Conservation (phyloP, 139 green algal genomes). For the Penium margaritaceum region DNA sequence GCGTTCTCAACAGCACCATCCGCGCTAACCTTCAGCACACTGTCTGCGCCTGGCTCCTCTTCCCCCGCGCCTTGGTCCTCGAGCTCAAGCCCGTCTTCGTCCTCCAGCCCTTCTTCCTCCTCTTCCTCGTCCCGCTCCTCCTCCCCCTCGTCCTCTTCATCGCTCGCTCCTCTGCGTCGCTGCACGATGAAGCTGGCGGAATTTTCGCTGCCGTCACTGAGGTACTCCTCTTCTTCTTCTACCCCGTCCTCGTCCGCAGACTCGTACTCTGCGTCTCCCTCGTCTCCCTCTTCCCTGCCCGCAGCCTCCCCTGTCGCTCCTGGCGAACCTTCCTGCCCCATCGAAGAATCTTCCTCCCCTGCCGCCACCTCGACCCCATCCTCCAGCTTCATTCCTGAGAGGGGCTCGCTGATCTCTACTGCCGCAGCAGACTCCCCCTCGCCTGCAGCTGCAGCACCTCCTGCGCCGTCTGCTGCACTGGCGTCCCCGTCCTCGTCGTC, state of each 20-base stretch:
- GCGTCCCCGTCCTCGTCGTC: too few species aligned
- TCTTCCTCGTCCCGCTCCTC: conserved; percentile 7
- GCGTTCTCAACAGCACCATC: background rate
- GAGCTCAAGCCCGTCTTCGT: background rate
- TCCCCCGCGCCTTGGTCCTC: background rate
- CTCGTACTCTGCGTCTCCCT: too few species aligned
- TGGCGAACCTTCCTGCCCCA: too few species aligned
- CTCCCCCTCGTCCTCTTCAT: conserved; percentile 13
- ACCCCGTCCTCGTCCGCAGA: conserved; percentile 5
- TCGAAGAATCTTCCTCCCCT: too few species aligned
- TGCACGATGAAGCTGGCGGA: background rate
- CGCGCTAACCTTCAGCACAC: conserved; percentile 1
- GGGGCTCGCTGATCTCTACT: too few species aligned
- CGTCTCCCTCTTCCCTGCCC: too few species aligned
- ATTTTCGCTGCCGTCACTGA: background rate
- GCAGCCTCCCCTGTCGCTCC: too few species aligned
- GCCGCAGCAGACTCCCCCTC: too few species aligned
- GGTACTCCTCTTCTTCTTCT: conserved; percentile 19
- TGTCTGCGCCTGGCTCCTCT: conserved; percentile 16
- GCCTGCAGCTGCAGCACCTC: too few species aligned
- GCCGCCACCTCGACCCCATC: too few species aligned
- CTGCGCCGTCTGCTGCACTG: too few species aligned
- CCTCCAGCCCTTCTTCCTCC: conserved; percentile 10
- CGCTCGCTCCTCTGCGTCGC: conserved; percentile 7
- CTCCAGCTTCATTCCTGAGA: too few species aligned